Base-by-base conservation (phyloP, 2,329 filamentous ascomycete species). In the Diaporthe sp. region DNA sequence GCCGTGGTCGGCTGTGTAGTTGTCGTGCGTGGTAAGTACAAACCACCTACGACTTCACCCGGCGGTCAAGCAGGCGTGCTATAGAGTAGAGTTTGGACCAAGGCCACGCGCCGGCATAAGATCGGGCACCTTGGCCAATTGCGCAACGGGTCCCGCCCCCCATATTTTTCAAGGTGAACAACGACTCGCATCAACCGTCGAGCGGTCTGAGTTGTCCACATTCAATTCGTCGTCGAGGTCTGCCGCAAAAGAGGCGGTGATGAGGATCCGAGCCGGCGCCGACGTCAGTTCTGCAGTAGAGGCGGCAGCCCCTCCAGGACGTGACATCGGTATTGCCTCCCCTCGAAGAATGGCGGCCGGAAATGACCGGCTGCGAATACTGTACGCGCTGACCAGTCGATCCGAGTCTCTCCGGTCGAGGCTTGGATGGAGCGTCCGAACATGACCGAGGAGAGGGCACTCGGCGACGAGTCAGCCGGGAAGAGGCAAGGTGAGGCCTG, bases 401-500 rank as follows among this genome's bases (percentile, higher is more conserved):
- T n/a, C 58, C 57, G 45, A 61, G 42, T 50, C 57, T 54, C 64
- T 68, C 64, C 64, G 64, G 12, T 4, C 12, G 45, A n/a, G 57
- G 35, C 57, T n/a, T 64, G 57, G 57, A 42, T 35, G 17, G 70
- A 54, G 50, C 57, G 19, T 72, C 70, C 57, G 50, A 30, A 55
- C 45, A 64, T 45, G 55, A 71, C 69, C 30, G 45, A n/a, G 35
- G 55, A 22, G 30, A 25, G 35, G 40, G 33, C 7, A 42, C 33
- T 54, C 47, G 47, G 64, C 64, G 57, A 64, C 69, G 69, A 72
- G 70, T 72, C 70, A 64, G 70, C 58, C 28, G 70, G 57, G 45
- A 54, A 68, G 40, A 68, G 47, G 47, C 64, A 68, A 68, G 64
- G 64, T 68, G 64, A 60, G 57, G 70, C 45, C 57, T 72, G 47